Base-by-base conservation (phyloP, 2,329 filamentous ascomycete species). In the Penicillium sp. region DNA sequence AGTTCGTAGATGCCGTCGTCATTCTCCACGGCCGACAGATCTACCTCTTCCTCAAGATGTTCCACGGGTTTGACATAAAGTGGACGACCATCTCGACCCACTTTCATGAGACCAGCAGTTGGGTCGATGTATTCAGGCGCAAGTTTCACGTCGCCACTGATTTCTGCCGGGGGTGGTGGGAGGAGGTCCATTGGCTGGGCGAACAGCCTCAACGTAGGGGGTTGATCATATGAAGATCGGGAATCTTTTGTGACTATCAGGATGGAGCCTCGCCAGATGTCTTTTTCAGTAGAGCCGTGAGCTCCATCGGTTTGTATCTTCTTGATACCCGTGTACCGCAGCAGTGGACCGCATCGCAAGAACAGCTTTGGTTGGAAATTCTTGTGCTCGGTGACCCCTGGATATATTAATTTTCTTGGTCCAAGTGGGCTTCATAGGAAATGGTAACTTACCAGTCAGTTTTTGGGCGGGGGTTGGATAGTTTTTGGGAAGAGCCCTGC, bases 211-310 rank as follows among this genome's bases (percentile, higher is more conserved):
- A 98, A 68, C 0, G 76, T 85, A 3, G 92, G 92, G 0, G 69
- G 62, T n/a, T 76, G 76, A 32, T 86, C 80, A 56, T 95, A 95
- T 0, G 83, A 84, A 2, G 90, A 96, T 27, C 83, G 77, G 2
- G 78, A 75, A 56, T 98, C 90, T 35, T 80, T 75, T 0, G 92
- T 96, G 14, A 98, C 88, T 53, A 98, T 95, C 86, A 98, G 88
- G 40, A 96, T 75, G 43, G 80, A 93, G 4, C 92, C 92, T 60
- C 89, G 79, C 92, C 92, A 98, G 13, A 90, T 80, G 53, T 95
- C 86, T 35, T 79, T 76, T 29, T 86, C 80, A 18, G 60, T 51
- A 8, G 55, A 49, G 0, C 61, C 61, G 33, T 58, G 54, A 11
- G 58, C 51, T n/a, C 56, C 50, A 41, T 61, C 48, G 35, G 60